Evolutionary conservation across 2,329 filamentous ascomycete genomes (phyloP).

Genomic region (Elsinoe australis): DNA sequence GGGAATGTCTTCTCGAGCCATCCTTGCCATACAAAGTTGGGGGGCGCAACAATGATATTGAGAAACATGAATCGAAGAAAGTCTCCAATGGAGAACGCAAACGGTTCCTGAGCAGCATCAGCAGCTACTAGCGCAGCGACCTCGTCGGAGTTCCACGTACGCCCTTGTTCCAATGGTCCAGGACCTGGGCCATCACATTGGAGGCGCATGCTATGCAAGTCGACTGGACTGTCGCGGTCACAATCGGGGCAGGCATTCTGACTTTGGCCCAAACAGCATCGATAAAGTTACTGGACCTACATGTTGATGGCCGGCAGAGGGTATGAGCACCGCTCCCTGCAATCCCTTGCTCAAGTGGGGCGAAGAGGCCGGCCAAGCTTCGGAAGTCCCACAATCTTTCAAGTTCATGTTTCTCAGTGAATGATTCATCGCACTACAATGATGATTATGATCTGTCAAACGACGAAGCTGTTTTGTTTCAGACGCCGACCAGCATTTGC

Average conservation of each 20-base stretch:
- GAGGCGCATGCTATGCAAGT: slow-evolving; percentile 58
- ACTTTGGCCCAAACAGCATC: not conserved
- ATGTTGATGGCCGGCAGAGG: not conserved
- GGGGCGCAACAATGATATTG: slow-evolving; percentile 47
- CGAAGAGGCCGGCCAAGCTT: too few relatives aligned
- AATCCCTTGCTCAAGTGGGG: too few relatives aligned
- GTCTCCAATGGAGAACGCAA: slow-evolving; percentile 42
- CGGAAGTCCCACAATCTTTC: too few relatives aligned
- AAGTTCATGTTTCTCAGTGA: too few relatives aligned
- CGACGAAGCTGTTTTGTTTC: too few relatives aligned
- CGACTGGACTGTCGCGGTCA: slow-evolving; percentile 57
- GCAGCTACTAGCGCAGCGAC: not conserved
- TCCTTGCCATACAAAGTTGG: slow-evolving; percentile 53
- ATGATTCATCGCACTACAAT: too few relatives aligned
- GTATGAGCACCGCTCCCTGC: too few relatives aligned
- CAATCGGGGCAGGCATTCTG: slow-evolving; percentile 45
- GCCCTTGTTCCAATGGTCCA: slow-evolving; percentile 35
- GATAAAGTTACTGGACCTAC: not conserved
- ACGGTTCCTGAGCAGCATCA: slow-evolving; percentile 30
- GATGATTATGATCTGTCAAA: too few relatives aligned
- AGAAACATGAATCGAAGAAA: slow-evolving; percentile 50
- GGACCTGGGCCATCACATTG: slow-evolving; percentile 64
- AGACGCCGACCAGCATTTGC: too few relatives aligned
- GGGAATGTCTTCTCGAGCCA: slow-evolving; percentile 49
- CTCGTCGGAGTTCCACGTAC: not conserved